Evolutionary conservation across 163 green algal species (phyloP), one percentile per base, ranked within the genome.

Genomic region (Prototheca cutis): DNA sequence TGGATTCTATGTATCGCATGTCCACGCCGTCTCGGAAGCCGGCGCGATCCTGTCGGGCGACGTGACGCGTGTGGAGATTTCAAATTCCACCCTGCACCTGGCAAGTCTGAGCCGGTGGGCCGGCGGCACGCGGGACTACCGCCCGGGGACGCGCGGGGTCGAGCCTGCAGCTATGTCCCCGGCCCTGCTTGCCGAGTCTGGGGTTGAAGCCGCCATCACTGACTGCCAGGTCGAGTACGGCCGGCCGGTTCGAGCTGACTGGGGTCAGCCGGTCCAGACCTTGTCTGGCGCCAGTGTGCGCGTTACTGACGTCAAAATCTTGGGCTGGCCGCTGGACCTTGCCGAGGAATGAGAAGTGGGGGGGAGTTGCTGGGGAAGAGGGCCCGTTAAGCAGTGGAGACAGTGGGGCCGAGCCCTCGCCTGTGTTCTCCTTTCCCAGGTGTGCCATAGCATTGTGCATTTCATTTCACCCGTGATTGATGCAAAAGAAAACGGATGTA

Each of bases 11-110:
- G 51, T 72, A 13, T 10, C 24, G n/a, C 19, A 51, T 28, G 54
- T 72, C n/a, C 6, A 13, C 17, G 59, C 42, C 1, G 32, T 25
- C n/a, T 49, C 48, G 5, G 65, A 72, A 40, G 45, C 33, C 15
- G 65, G 65, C 1, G 48, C 62, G 18, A 55, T 72, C 28, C 3
- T 72, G 15, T 19, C 53, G 0, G 65, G 65, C 0, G 49, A 32
- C 48, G 48, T 40, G 18, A 13, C 8, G 25, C 25, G 23, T 6
- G 25, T 56, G 27, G 13, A 13, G 25, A n/a, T 56, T 27, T 8
- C 8, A 5, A 15, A 56, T 0, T 13, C 21, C 8, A 19, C 6
- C 10, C 27, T 56, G 27, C 19, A 15, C 28, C 19, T 56, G 49
- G 10, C 10, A 8, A 21, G 49, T 6, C 10, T 10, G 8, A 36